Evolutionary conservation across 2,329 filamentous ascomycete genomes (phyloP), one percentile per base, ranked within the genome.

Genomic region (Aspergillus terreus): DNA sequence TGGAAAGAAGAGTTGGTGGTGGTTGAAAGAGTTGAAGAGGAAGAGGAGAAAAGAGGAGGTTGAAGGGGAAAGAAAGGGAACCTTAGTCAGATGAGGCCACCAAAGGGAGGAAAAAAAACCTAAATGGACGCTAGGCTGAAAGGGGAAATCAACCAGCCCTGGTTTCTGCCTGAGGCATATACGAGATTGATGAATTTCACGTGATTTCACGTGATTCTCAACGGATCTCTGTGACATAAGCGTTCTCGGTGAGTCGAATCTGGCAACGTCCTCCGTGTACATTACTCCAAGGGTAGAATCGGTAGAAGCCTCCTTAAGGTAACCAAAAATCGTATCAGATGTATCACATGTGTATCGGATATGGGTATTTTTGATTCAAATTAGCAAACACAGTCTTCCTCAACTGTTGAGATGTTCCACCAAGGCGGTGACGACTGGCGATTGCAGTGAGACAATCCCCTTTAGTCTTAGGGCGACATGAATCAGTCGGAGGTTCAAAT

Each of bases 61-160:
- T 40, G 44, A 47, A 42, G 49, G 45, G 44, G 50, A 9, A n/a
- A 15, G 15, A 38, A 38, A 17, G 35, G 40, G 19, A 12, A 11
- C 3, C 15, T 42, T 42, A 46, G 57, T 59, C 58, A 59, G 56
- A 57, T 61, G 58, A 61, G 52, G 14, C 15, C 19, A 15, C 40
- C 15, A 38, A 38, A 38, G 35, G 42, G 53, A 49, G 51, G 19
- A 15, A 42, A 23, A 42, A 42, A 42, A 42, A 6, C 17, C 19
- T 23, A 42, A 42, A 17, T 12, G 12, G 40, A 10, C 40, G 19
- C 40, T 42, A 42, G 40, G 15, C 40, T n/a, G 15, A 23, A 19
- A 42, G 11, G n/a, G 40, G 40, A 6, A 15, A n/a, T 1, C 9
- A 3, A 30, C 10, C 35, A 38, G 35, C 35, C 35, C 35, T n/a